Conservation (phyloP, 768 basidiomycete species). For the Sporobolomyces phaffii region DNA sequence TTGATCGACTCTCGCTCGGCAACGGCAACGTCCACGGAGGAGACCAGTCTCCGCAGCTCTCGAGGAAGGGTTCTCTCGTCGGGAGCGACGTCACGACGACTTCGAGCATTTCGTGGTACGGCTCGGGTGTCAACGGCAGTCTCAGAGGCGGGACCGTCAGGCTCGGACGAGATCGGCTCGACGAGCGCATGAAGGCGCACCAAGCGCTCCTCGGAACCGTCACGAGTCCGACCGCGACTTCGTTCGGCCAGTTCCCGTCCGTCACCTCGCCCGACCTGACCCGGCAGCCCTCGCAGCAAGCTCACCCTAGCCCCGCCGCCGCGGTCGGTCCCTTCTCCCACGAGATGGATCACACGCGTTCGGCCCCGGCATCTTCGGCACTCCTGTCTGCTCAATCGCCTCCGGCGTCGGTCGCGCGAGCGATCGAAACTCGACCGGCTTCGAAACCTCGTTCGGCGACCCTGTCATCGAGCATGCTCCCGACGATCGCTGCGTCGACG, state of each 20-base stretch:
- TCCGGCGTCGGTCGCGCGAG: neutral
- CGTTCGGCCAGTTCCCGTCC: constrained; percentile 18
- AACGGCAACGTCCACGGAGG: neutral
- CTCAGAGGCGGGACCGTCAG: constrained; percentile 16
- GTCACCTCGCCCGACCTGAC: constrained; percentile 2
- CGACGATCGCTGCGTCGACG: constrained; percentile 17
- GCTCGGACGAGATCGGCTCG: constrained; percentile 16
- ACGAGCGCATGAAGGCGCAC: constrained; percentile 27
- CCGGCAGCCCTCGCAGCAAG: neutral
- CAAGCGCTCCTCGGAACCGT: constrained; percentile 18
- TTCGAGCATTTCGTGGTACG: constrained; percentile 32
- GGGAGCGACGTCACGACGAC: constrained; percentile 23
- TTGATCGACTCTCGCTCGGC: constrained; percentile 1
- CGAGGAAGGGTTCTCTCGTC: constrained; percentile 32
- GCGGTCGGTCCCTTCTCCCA: neutral
- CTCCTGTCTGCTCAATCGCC: neutral
- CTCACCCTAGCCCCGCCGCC: neutral
- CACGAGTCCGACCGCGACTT: neutral
- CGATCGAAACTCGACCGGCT: constrained; percentile 24
- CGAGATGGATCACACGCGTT: constrained; percentile 9
- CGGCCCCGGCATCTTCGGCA: constrained; percentile 1
- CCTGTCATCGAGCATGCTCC: constrained; percentile 32
- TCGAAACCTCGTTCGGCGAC: constrained; percentile 33
- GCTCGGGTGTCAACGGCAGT: constrained; percentile 18
- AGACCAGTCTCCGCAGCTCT: constrained; percentile 8